These are phyloP conservation scores for Dillenia turbinata DNA, from an alignment of 164 flowering plant species.

Conservation along the genomic window DNA sequence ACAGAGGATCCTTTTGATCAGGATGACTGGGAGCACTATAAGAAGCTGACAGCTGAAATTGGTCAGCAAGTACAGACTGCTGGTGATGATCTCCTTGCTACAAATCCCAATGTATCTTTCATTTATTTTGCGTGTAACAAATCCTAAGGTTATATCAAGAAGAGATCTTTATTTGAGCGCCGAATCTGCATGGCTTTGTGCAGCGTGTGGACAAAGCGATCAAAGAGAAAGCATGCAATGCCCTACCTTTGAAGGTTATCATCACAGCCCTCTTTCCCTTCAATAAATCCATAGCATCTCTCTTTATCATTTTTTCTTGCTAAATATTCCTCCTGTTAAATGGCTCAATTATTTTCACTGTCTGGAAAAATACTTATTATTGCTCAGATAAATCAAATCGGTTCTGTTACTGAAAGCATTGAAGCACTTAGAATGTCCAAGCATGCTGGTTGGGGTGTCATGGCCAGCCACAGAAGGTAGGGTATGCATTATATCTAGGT, in stretches of 20 bases:
- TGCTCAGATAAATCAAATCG: constrained; percentile 35
- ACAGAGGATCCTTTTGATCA: constrained; percentile 43
- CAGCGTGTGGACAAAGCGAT: constrained; percentile 59
- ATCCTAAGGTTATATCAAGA: too few species aligned
- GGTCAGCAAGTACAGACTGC: constrained; percentile 37
- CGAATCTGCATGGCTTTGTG: constrained; percentile 1
- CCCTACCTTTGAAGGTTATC: constrained; percentile 58
- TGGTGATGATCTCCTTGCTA: constrained; percentile 41
- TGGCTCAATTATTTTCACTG: not conserved
- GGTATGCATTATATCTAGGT: not conserved
- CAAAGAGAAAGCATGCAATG: constrained; percentile 56
- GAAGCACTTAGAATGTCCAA: constrained; percentile 42
- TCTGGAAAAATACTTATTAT: not conserved
- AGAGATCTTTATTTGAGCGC: not conserved
- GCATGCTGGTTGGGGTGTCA: constrained; percentile 43
- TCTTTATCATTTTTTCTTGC: not conserved
- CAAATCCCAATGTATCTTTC: constrained; percentile 30
- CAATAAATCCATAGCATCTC: not conserved
- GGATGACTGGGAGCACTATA: constrained; percentile 42
- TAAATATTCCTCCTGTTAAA: not conserved
- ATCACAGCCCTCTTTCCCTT: not conserved
- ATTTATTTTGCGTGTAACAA: too few species aligned
- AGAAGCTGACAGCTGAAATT: constrained; percentile 32
- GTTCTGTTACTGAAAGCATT: constrained; percentile 41
- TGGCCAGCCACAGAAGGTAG: constrained; percentile 40